Percentiles rank a stretch among this genome's conserved stretches.
Evolutionary conservation across 805 yeast species (phyloP).

Genomic region (Cyberlindnera misumaiensis): DNA sequence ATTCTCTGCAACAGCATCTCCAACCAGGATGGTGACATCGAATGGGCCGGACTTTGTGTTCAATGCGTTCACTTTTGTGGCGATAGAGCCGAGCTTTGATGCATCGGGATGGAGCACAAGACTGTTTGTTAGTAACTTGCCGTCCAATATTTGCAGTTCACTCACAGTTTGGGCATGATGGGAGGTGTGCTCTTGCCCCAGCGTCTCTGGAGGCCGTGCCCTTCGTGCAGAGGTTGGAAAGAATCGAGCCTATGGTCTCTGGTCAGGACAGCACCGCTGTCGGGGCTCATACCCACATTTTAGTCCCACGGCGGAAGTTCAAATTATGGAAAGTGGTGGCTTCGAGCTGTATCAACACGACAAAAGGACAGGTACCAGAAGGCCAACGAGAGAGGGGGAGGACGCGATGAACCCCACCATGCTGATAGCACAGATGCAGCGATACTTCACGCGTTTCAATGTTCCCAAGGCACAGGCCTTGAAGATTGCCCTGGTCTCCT

Average conservation of each 20-base stretch:
- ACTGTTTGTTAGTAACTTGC: constrained; percentile 5
- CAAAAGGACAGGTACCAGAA: too few species aligned
- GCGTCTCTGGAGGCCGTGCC: too few species aligned
- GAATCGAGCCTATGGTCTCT: too few species aligned
- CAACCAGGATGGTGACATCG: constrained; percentile 45
- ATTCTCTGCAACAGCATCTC: constrained; percentile 29
- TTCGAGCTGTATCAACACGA: too few species aligned
- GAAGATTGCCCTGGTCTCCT: background rate
- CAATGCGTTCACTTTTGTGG: constrained; percentile 43
- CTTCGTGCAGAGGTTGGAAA: too few species aligned
- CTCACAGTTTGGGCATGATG: constrained; percentile 14
- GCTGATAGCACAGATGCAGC: background rate
- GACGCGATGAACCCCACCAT: background rate
- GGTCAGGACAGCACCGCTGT: too few species aligned
- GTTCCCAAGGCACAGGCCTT: background rate
- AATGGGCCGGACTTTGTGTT: constrained; percentile 62
- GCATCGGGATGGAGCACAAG: constrained; percentile 18
- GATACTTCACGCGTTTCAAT: constrained; percentile 1
- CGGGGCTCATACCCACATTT: too few species aligned
- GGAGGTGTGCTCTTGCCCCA: too few species aligned
- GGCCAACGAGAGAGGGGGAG: too few species aligned
- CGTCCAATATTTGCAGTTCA: background rate
- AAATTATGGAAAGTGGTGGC: too few species aligned
- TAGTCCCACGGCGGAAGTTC: too few species aligned
- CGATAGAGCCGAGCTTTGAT: constrained; percentile 18